Percentiles rank a stretch among this genome's conserved stretches.
Evolutionary conservation across 31 red algal genomes (phyloP).

Genomic region (Endocladia muricata): DNA sequence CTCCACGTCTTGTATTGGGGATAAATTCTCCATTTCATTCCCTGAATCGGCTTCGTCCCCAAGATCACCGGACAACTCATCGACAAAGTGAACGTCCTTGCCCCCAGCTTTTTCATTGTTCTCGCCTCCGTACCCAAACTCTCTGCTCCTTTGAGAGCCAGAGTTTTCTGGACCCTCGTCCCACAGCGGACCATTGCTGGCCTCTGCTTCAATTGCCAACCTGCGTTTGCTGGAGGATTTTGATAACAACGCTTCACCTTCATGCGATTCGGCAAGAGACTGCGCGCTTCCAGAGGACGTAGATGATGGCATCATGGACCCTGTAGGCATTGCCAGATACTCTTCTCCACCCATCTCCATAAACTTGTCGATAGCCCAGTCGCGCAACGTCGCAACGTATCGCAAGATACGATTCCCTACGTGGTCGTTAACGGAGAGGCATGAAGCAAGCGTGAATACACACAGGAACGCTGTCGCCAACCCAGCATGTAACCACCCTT

Average conservation of each 20-base stretch:
- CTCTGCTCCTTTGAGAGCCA: too few species aligned
- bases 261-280: slow-evolving; percentile 15
- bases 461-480: slow-evolving; percentile 36
- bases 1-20: too few species aligned
- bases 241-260: slow-evolving; percentile 28
- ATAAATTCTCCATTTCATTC: too few species aligned
- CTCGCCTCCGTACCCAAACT: too few species aligned
- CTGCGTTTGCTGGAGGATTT: too few species aligned
- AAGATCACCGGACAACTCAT: too few species aligned
- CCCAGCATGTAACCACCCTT: slow-evolving; percentile 59
- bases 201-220: too few species aligned
- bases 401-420: slow-evolving; percentile 53
- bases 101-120: too few species aligned
- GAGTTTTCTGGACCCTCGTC: too few species aligned
- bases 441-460: slow-evolving; percentile 28
- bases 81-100: too few species aligned
- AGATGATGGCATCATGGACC: neutral
- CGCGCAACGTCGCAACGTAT: slow-evolving; percentile 40
- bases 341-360: slow-evolving; percentile 12
- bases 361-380: slow-evolving; percentile 22
- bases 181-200: too few species aligned
- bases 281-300: slow-evolving; percentile 36
- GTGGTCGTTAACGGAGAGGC: slow-evolving; percentile 40
- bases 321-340: slow-evolving; percentile 12
- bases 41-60: too few species aligned